These are phyloP conservation scores for Apiospora arundinis DNA, from an alignment of 2,329 filamentous ascomycete species.

Conservation along the genomic window DNA sequence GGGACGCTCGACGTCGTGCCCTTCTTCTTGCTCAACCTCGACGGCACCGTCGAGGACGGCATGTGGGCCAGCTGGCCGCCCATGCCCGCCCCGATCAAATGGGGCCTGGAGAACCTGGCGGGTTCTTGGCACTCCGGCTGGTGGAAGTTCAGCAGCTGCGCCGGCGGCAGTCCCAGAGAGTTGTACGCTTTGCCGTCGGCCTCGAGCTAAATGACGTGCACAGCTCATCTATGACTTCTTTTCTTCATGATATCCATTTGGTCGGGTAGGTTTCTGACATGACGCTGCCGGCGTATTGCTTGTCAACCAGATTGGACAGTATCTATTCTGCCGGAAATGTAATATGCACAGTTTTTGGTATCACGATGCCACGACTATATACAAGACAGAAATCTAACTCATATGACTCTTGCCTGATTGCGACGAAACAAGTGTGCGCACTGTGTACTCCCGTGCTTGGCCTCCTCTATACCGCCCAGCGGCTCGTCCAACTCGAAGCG, in stretches of 20 bases:
- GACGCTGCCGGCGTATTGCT: background rate
- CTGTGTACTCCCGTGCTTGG: background rate
- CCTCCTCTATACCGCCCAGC: background rate
- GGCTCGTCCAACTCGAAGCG: slow-evolving; percentile 9
- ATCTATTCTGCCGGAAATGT: background rate
- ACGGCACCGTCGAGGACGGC: slow-evolving; percentile 63
- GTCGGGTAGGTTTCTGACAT: background rate
- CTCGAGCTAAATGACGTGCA: background rate
- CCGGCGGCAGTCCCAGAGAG: slow-evolving; percentile 57
- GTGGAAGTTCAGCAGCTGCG: slow-evolving; percentile 72
- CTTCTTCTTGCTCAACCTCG: slow-evolving; percentile 69
- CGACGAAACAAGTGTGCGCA: background rate
- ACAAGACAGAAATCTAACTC: slow-evolving; percentile 6
- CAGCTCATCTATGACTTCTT: background rate
- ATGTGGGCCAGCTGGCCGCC: slow-evolving; percentile 69
- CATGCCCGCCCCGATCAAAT: slow-evolving; percentile 65
- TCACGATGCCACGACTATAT: background rate
- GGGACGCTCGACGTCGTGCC: slow-evolving; percentile 65
- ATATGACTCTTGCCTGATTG: slow-evolving; percentile 1
- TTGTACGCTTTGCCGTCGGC: slow-evolving; percentile 53
- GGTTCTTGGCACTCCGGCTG: slow-evolving; percentile 61
- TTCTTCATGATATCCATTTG: background rate
- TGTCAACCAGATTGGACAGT: background rate
- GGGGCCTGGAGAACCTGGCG: slow-evolving; percentile 64
- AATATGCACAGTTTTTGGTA: background rate